A percentile compares a stretch with the other conserved stretches of the same genome.
These are phyloP conservation scores for Hyaloscypha bicolor DNA, from an alignment of 495 filamentous ascomycete genomes.

Conservation along the genomic window DNA sequence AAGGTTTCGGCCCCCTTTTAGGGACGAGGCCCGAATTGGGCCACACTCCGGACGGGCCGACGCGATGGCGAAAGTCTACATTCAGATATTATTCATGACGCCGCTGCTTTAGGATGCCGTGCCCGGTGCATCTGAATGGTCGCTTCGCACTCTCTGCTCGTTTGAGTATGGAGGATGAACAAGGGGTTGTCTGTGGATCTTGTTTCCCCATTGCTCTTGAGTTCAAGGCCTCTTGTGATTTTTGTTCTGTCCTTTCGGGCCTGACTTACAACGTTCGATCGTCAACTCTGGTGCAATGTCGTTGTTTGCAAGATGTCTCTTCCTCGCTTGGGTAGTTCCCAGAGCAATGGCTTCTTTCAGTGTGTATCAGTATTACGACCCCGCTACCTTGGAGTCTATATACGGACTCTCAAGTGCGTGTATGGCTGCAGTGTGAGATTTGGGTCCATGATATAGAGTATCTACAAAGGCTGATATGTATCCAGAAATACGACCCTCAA, in stretches of 20 bases:
- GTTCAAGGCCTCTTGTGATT: not conserved
- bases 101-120: not conserved
- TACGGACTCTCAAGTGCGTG: slow-evolving; percentile 6
- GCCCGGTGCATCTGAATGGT: not conserved
- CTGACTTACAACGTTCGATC: not conserved
- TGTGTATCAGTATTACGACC: slow-evolving; percentile 13
- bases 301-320: not conserved
- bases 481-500: slow-evolving; percentile 10
- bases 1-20: not conserved
- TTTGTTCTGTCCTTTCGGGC: not conserved
- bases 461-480: not conserved
- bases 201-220: not conserved
- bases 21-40: not conserved
- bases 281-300: not conserved
- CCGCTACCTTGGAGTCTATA: slow-evolving; percentile 4
- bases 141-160: not conserved
- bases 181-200: not conserved
- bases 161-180: not conserved
- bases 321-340: slow-evolving; percentile 4
- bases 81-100: not conserved
- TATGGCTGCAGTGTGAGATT: slow-evolving; percentile 14
- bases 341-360: slow-evolving; percentile 11
- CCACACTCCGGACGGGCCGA: not conserved
- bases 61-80: not conserved
- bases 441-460: not conserved